Base-by-base conservation (phyloP, 129 eudicot species). In the Dittrichia graveolens region DNA sequence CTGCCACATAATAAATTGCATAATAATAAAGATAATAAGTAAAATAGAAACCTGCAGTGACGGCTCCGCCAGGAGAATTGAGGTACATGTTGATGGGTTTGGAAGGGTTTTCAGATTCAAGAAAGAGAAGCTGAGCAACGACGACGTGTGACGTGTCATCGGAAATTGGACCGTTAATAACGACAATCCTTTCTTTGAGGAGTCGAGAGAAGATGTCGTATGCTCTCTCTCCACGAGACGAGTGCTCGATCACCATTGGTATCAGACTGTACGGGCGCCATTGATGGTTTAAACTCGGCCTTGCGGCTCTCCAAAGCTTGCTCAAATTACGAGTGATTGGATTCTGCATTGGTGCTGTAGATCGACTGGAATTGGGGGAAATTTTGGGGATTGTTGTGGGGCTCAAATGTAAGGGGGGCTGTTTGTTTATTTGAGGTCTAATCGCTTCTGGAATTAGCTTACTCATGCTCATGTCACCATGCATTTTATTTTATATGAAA, bases 21-120 rank as follows among this genome's bases (percentile, higher is more conserved):
- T 61, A 38, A 77, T 47, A 8, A 48, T 35, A 43, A 46, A 38
- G 54, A 68, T 8, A 41, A 52, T 5, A 60, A 70, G 56, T 35
- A 35, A 12, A 24, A 55, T 10, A 39, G 38, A 18, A 6, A 90
- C 97, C 97, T 47, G 96, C 96, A 61, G 96, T 88, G 15, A 91
- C 97, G 19, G 90, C 90, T 61, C 97, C 97, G 9, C 97, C 97
- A 12, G 97, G 95, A 67, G 97, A 91, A 65, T 91, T 91, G 73
- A 91, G 84, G 47, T 91, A 91, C 95, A 91, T 88, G 75, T 88
- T 80, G 57, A 88, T 88, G 10, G 97, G 97, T 57, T 91, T 91
- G 8, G 95, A 86, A 4, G 97, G 97, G 67, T 91, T 91, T 31
- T 91, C 97, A 5, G 97, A 91, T 70, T 91, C 97, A 31, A 91